Evolutionary conservation across 768 basidiomycete genomes (phyloP).

Genomic region (Melanogaster broomeanus): DNA sequence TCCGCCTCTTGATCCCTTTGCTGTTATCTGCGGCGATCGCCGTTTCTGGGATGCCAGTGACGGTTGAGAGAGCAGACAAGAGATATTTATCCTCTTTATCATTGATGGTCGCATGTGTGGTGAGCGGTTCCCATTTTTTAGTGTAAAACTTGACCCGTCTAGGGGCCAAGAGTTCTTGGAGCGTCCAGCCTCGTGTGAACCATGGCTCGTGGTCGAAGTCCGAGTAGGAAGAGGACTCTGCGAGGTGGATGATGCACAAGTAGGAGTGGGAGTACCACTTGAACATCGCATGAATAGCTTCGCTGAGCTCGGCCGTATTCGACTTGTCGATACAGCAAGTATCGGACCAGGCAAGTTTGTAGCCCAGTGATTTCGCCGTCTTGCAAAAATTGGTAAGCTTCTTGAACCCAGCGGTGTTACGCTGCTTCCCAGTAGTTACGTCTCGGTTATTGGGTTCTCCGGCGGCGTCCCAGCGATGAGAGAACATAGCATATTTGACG

Average conservation of each 20-base stretch:
- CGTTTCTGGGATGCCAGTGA: constrained; percentile 20
- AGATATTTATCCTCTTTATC: constrained; percentile 15
- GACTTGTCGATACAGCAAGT: constrained; percentile 33
- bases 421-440: constrained; percentile 6
- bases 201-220: constrained; percentile 24
- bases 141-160: constrained; percentile 26
- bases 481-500: constrained; percentile 25
- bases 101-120: neutral
- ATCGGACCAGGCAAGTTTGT: constrained; percentile 29
- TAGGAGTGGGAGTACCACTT: constrained; percentile 31
- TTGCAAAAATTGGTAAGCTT: constrained; percentile 25
- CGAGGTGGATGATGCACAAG: constrained; percentile 30
- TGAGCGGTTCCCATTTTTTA: constrained; percentile 21
- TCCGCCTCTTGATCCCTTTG: constrained; percentile 12
- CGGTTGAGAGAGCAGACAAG: constrained; percentile 7
- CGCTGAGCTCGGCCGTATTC: constrained; percentile 27
- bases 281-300: constrained; percentile 35
- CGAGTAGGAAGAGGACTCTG: constrained; percentile 8
- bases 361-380: constrained; percentile 18
- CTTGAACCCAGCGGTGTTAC: constrained; percentile 1
- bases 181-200: too few relatives aligned
- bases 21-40: constrained; percentile 21
- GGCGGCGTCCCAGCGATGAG: constrained; percentile 22
- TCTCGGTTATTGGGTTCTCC: constrained; percentile 26
- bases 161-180: constrained; percentile 30